Evolutionary conservation across 2,329 filamentous ascomycete species (phyloP), one percentile per base, ranked within the genome.

Genomic region (Curvularia lunata): DNA sequence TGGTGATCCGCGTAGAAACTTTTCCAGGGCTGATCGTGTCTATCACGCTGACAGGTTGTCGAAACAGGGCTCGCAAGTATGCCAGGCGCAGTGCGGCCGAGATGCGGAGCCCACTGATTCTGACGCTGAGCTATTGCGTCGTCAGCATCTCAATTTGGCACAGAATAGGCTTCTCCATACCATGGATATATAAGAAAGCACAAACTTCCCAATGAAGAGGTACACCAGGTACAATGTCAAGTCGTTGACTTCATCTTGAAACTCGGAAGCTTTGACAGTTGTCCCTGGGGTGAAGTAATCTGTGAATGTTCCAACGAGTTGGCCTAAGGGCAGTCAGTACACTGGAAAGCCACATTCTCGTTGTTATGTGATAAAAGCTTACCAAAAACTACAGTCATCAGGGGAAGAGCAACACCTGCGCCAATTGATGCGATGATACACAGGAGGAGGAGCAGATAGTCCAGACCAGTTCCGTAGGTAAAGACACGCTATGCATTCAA

Each of bases 341-440:
- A 12, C 13, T n/a, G 3, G 16, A 27, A 27, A 10, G 16, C 3
- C 5, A 18, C 61, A 58, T n/a, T n/a, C 2, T 45, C 10, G 21
- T n/a, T 12, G 7, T 21, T 25, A 30, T 12, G 7, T 21, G 34
- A 30, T 32, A 12, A 3, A 45, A 48, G 25, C 37, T 75, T 73
- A 63, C 85, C 85, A 68, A 87, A 85, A 6, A 87, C 77, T 38
- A 88, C 76, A 37, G 86, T 84, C 84, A 88, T 86, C 32, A 86
- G 64, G 0, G 84, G 85, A 6, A 85, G 68, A 0, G 74, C 64
- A 49, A 74, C 65, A 1, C 75, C 75, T 16, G 74, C 65, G 1
- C 69, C 75, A 18, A 77, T 69, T 0, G 74, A 72, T 2, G 75
- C 70, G 9, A 77, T 4, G 10, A 63, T 59, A 19, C 66, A 71